Percentiles rank a stretch among this genome's conserved stretches.
Conservation (phyloP, 2,329 filamentous ascomycete genomes). For the Cercospora janseana region DNA sequence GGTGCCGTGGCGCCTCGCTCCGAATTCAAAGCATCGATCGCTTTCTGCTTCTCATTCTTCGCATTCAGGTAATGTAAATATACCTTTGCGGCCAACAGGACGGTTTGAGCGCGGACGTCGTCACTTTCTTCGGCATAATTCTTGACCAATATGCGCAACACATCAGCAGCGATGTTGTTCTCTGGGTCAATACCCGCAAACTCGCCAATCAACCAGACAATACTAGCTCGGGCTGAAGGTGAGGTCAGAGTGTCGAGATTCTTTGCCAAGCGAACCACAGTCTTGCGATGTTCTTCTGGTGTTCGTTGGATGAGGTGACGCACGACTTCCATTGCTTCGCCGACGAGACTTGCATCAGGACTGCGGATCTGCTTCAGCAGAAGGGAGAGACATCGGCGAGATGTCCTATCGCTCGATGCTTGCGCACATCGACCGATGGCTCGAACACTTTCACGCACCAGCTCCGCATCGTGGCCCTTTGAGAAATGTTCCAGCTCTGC, state of each 20-base stretch:
- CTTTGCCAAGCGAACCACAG: slow-evolving; percentile 83
- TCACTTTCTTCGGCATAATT: slow-evolving; percentile 82
- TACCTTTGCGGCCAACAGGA: slow-evolving; percentile 92
- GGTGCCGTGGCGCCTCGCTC: slow-evolving; percentile 9
- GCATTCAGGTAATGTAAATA: slow-evolving; percentile 84
- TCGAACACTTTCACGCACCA: slow-evolving; percentile 85
- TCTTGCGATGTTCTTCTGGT: slow-evolving; percentile 74
- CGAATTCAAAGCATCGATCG: slow-evolving; percentile 28
- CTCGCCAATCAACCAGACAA: slow-evolving; percentile 96
- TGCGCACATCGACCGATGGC: slow-evolving; percentile 94
- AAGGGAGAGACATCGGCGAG: slow-evolving; percentile 75
- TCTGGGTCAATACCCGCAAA: slow-evolving; percentile 74
- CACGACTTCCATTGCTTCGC: slow-evolving; percentile 91
- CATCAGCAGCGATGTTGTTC: slow-evolving; percentile 89
- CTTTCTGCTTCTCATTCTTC: slow-evolving; percentile 44
- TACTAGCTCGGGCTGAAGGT: slow-evolving; percentile 84
- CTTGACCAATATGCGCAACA: slow-evolving; percentile 81
- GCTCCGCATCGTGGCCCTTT: slow-evolving; percentile 66
- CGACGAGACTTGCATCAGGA: slow-evolving; percentile 80
- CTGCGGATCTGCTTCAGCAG: slow-evolving; percentile 85
- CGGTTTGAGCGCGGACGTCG: slow-evolving; percentile 82
- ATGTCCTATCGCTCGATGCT: slow-evolving; percentile 62
- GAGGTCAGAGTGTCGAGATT: slow-evolving; percentile 87
- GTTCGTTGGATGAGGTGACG: slow-evolving; percentile 93
- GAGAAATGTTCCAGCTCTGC: slow-evolving; percentile 94